Conservation (phyloP, 495 filamentous ascomycete genomes). For the Hyaloscypha hepaticicola region DNA sequence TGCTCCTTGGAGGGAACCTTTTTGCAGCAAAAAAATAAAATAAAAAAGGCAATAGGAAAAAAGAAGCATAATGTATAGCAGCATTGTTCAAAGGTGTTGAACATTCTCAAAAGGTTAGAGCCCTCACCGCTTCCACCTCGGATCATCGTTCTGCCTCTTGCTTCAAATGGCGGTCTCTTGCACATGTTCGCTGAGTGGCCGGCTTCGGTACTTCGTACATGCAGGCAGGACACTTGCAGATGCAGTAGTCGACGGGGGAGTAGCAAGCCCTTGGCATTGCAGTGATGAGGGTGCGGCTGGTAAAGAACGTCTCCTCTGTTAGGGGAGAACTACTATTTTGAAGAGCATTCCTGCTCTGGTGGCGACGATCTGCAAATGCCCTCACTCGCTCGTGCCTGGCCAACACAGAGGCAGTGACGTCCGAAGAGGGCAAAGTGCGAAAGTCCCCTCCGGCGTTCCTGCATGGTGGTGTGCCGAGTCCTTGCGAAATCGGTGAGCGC, state of each 20-base stretch:
- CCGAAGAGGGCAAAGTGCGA: neutral
- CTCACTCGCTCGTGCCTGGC: neutral
- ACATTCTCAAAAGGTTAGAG: neutral
- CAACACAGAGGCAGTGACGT: neutral
- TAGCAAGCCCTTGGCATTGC: neutral
- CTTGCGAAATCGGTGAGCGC: neutral
- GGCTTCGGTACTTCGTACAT: neutral
- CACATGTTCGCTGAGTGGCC: neutral
- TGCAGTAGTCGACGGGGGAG: neutral
- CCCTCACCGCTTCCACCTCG: neutral
- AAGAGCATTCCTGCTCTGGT: neutral
- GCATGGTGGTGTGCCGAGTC: neutral
- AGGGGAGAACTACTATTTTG: too few relatives aligned
- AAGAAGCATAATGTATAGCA: neutral
- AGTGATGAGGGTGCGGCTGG: neutral
- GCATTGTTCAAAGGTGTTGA: neutral
- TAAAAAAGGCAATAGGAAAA: neutral
- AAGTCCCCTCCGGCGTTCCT: neutral
- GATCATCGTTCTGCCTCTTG: neutral
- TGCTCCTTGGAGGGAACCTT: too few relatives aligned
- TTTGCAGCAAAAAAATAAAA: too few relatives aligned
- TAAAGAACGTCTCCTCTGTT: too few relatives aligned
- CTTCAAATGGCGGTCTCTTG: neutral
- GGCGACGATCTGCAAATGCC: neutral
- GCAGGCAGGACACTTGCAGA: neutral